These are phyloP conservation scores for Salpingoeca rosetta DNA, from an alignment of 78 protist genomes.

Conservation along the genomic window DNA sequence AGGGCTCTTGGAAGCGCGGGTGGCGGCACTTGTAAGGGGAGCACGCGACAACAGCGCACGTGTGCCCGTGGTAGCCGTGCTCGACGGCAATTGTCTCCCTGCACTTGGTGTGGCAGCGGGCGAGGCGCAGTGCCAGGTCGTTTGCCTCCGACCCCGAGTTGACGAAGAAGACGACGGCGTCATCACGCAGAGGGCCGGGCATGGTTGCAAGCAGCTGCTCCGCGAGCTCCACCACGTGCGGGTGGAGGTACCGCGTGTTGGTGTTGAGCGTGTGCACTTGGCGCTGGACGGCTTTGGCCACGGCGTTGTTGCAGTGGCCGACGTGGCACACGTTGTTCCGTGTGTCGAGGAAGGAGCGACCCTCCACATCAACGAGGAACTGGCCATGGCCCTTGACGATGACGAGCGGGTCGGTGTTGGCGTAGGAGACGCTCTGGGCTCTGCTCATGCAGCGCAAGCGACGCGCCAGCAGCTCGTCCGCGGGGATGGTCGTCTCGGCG, in stretches of 20 bases:
- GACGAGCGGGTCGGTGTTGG: neutral
- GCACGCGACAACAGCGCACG: neutral
- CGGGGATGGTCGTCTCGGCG: too few relatives aligned
- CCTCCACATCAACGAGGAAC: conserved; percentile 27
- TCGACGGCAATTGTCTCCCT: conserved; percentile 20
- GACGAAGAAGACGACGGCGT: conserved; percentile 39
- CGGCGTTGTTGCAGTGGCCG: conserved; percentile 60
- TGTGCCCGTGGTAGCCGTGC: conserved; percentile 68
- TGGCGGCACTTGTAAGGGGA: conserved; percentile 10
- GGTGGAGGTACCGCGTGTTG: conserved; percentile 56
- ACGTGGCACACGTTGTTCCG: conserved; percentile 54
- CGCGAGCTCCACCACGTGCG: conserved; percentile 14
- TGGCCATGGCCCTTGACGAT: conserved; percentile 11
- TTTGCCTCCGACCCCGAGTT: conserved; percentile 81
- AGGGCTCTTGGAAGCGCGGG: neutral
- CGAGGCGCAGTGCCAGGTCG: conserved; percentile 73
- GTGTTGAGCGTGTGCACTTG: conserved; percentile 46
- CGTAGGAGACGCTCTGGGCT: conserved; percentile 7
- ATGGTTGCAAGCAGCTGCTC: conserved; percentile 20
- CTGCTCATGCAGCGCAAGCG: neutral
- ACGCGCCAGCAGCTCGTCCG: neutral
- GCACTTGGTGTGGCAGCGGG: conserved; percentile 34
- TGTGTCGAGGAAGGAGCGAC: conserved; percentile 40
- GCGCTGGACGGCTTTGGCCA: conserved; percentile 30
- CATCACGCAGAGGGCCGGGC: conserved; percentile 8